These are phyloP conservation scores for apple (Malus domestica) DNA, from an alignment of 306 rosid species.

Conservation along the genomic window DNA sequence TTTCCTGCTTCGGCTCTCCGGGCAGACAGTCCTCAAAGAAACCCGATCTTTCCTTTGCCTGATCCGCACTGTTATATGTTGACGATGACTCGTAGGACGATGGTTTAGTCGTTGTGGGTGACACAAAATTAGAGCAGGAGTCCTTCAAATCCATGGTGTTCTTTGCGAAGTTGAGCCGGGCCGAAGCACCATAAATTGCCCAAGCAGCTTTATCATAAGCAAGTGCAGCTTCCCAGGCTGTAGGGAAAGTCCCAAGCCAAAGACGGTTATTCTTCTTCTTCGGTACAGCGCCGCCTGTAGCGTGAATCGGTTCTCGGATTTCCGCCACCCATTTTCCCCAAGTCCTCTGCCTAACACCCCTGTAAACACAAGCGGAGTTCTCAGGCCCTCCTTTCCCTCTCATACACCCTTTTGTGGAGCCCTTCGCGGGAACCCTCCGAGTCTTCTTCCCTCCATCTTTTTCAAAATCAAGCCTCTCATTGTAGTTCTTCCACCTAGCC, in stretches of 20 bases:
- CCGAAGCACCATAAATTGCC: conserved; percentile 66
- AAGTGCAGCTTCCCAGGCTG: conserved; percentile 72
- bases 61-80: background rate
- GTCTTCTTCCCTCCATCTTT: conserved; percentile 30
- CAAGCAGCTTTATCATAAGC: conserved; percentile 89
- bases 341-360: conserved; percentile 91
- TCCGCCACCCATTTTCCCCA: conserved; percentile 98
- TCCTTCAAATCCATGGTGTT: background rate
- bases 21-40: background rate
- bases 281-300: background rate
- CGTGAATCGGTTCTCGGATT: conserved; percentile 56
- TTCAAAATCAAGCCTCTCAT: conserved; percentile 20
- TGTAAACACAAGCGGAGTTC: conserved; percentile 52
- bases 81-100: conserved; percentile 2
- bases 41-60: background rate
- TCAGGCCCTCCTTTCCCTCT: conserved; percentile 94
- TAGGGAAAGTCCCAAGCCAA: conserved; percentile 89
- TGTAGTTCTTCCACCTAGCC: conserved; percentile 58
- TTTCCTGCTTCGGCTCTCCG: background rate
- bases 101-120: background rate
- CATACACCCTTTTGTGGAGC: conserved; percentile 86
- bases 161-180: conserved; percentile 63
- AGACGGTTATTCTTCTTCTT: conserved; percentile 45
- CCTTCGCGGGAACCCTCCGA: conserved; percentile 48
- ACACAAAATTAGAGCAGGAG: conserved; percentile 10